These are phyloP conservation scores for Colletotrichum navitas DNA, from an alignment of 2,329 filamentous ascomycete genomes.

Conservation along the genomic window DNA sequence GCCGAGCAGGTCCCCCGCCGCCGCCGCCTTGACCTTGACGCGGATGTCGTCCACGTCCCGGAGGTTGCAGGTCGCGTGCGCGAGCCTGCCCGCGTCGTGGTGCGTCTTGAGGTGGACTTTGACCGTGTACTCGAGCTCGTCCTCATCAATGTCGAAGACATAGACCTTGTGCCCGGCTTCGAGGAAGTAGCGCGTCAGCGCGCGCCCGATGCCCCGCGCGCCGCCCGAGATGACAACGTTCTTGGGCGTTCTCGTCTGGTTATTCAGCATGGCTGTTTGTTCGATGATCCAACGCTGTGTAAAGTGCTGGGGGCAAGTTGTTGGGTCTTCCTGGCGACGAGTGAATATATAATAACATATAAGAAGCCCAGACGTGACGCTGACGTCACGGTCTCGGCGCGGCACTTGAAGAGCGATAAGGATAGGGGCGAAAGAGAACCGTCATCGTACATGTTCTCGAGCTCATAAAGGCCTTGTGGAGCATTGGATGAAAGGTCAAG, in stretches of 20 bases:
- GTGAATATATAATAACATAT: background rate
- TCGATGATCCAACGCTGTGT: too few species aligned
- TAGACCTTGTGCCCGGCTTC: slow-evolving; percentile 58
- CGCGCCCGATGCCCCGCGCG: slow-evolving; percentile 60
- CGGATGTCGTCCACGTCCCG: slow-evolving; percentile 53
- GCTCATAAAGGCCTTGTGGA: background rate
- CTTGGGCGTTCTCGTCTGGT: background rate
- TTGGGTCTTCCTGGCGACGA: background rate
- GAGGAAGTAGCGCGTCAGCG: slow-evolving; percentile 57
- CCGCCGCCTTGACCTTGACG: slow-evolving; percentile 51
- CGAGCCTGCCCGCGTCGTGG: slow-evolving; percentile 46
- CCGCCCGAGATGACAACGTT: slow-evolving; percentile 47
- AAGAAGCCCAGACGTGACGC: background rate
- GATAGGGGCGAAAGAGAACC: slow-evolving; percentile 6
- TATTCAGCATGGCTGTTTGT: background rate
- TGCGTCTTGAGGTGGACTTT: slow-evolving; percentile 48
- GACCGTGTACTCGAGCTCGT: slow-evolving; percentile 54
- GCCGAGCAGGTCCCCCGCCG: slow-evolving; percentile 49
- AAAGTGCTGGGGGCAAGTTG: background rate
- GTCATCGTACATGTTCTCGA: background rate
- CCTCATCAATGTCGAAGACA: slow-evolving; percentile 57
- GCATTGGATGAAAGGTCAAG: background rate
- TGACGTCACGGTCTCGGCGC: slow-evolving; percentile 5
- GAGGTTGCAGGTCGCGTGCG: slow-evolving; percentile 57
- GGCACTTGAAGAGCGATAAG: background rate